phyloP scores from a whole-genome alignment of 108 stramenopile species.

The Pseudonitzschia pungens region DNA sequence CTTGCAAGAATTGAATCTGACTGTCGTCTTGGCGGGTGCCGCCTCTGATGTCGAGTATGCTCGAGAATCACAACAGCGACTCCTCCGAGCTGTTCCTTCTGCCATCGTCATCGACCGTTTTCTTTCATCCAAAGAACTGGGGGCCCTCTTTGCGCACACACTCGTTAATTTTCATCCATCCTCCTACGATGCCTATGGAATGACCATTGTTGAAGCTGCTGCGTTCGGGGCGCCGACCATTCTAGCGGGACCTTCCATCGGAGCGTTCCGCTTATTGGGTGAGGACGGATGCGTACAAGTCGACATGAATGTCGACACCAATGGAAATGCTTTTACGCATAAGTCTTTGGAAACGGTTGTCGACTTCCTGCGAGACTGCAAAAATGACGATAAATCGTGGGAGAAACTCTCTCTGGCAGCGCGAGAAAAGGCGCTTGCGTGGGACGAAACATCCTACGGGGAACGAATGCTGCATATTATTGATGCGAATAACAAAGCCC shows the following conservation, averaged over 20 bases:
- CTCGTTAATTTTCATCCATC: slow-evolving; percentile 58
- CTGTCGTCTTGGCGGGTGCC: slow-evolving; percentile 52
- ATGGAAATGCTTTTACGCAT: background rate
- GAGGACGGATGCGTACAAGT: slow-evolving; percentile 6
- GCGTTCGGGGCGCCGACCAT: slow-evolving; percentile 53
- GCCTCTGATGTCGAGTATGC: slow-evolving; percentile 46
- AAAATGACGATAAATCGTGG: background rate
- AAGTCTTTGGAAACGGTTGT: background rate
- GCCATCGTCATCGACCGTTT: slow-evolving; percentile 29
- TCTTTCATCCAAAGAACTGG: slow-evolving; percentile 46
- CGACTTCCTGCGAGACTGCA: background rate
- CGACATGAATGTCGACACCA: background rate
- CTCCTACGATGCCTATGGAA: slow-evolving; percentile 61
- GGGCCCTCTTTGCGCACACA: slow-evolving; percentile 35
- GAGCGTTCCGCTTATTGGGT: slow-evolving; percentile 9
- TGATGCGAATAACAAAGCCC: background rate
- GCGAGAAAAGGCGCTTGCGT: slow-evolving; percentile 14
- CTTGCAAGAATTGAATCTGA: slow-evolving; percentile 19
- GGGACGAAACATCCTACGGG: slow-evolving; percentile 13
- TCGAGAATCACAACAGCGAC: slow-evolving; percentile 18
- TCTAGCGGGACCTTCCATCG: slow-evolving; percentile 15
- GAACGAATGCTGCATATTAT: slow-evolving; percentile 12
- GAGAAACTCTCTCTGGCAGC: background rate
- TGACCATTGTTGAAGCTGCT: slow-evolving; percentile 62
- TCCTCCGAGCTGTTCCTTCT: slow-evolving; percentile 15